Base-by-base conservation (phyloP, 176 grass and related monocot genomes). In the Phragmites australis region DNA sequence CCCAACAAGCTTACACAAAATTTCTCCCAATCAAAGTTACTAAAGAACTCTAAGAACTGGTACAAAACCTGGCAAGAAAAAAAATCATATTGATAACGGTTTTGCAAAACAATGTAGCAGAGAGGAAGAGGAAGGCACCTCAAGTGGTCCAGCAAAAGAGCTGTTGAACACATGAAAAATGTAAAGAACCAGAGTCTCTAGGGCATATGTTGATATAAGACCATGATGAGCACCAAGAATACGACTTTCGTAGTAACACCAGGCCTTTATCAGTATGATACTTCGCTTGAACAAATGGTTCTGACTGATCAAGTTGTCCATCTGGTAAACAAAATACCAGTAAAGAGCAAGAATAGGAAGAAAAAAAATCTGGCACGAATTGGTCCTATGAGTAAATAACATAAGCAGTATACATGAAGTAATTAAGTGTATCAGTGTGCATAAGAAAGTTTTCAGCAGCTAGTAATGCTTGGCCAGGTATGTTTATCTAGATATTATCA, bases 151-250 rank as follows among this genome's bases (percentile, higher is more conserved):
- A 40, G 78, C 41, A 72, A 92, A 88, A 52, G 73, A 79, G 68
- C 85, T 92, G 74, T 92, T 85, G 48, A 88, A 92, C 41, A 92
- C 76, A 70, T 88, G 86, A 79, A 88, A 92, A 75, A 92, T 88
- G 73, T 92, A 92, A 71, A 92, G 86, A 79, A 92, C 90, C 78
- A 92, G 82, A 3, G 86, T 88, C 74, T 92, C 90, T 68, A 92
- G 82, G 27, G 90, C 82, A 79, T 92, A 92, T 65, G 90, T 92
- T 83, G 90, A 92, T 75, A 92, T 85, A 46, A 92, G 90, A 34
- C 90, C 90, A 92, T 88, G 86, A 86, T 92, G 90, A 85, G 90
- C 90, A 74, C 90, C 90, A 59, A 92, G 82, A 67, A 92, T 86
- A 57, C 82, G 90, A 64, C 90, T 92, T 60, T 92, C 90, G 25